Evolutionary conservation across 1,139 yeast genomes (phyloP), one percentile per base, ranked within the genome.

Genomic region (Debaryomycetaceae sp.): DNA sequence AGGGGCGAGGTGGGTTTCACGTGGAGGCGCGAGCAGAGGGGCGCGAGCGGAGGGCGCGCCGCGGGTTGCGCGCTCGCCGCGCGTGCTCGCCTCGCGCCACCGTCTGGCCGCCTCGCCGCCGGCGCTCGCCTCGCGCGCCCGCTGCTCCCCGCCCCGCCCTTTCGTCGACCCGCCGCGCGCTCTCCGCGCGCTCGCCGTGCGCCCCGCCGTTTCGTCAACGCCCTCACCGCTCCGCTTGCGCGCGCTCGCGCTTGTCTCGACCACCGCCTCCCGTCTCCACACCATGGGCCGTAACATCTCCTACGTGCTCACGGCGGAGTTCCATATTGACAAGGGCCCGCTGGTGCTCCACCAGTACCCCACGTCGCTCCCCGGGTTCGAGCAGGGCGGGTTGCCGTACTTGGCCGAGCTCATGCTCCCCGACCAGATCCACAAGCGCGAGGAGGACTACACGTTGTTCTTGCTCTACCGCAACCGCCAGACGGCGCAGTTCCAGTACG

Each of bases 341-440:
- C 56, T 65, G 7, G 49, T 76, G 16, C 51, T 63, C 29, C 69
- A 68, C 40, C 79, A 72, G 42, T 57, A 62, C 32, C 82, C 83
- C 1, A 34, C 46, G 20, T 58, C 58, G 15, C 50, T 73, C 11
- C 74, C 75, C 2, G 77, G 78, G 9, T 38, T 56, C 18, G 38
- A 44, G 12, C 65, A 68, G 38, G 36, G 36, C 2, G 29, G 28
- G 5, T 48, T 71, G 31, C 47, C 53, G 21, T 56, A 64, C 34
- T 44, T 69, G 24, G 70, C 78, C n/a, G 83, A 78, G 47, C 58
- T 78, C 29, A 74, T 78, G 78, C 55, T 78, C 25, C 84, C 84
- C 0, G 72, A 71, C 38, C 82, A 76, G 47, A 72, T 75, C 28
- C 83, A 78, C 47, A 71, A 68, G 34, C 51, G 83, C 28, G 60